Conservation (phyloP, 768 basidiomycete species). For the Ramaria sp. region DNA sequence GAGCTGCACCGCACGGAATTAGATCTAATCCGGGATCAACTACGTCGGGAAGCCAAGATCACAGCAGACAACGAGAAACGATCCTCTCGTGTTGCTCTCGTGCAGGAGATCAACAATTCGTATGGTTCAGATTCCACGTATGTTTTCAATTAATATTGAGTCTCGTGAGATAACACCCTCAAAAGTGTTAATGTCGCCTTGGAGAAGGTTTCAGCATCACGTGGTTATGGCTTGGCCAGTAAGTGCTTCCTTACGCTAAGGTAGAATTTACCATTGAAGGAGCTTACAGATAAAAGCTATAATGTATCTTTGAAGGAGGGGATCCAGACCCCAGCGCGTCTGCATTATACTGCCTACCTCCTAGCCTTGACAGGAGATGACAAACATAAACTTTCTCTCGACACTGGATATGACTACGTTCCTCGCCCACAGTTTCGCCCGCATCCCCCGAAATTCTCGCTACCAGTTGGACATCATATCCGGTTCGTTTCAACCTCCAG, state of each 20-base stretch:
- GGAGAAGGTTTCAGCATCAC: not conserved
- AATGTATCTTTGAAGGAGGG: not conserved
- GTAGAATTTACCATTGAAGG: not conserved
- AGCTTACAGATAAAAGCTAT: not conserved
- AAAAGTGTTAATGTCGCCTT: not conserved
- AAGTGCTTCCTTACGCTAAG: not conserved
- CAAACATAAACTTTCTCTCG: constrained; percentile 23
- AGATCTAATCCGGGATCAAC: not conserved
- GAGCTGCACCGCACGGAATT: not conserved
- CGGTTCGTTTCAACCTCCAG: constrained; percentile 16
- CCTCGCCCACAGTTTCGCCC: constrained; percentile 18
- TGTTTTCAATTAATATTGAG: not conserved
- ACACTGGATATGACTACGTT: constrained; percentile 18
- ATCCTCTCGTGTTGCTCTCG: not conserved
- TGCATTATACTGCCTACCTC: constrained; percentile 23
- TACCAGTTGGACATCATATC: constrained; percentile 21
- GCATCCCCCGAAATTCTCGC: constrained; percentile 13
- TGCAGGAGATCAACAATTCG: not conserved
- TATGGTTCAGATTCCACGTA: not conserved
- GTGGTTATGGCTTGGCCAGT: not conserved
- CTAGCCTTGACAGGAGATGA: constrained; percentile 28
- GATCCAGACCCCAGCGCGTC: not conserved
- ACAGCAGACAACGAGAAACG: not conserved
- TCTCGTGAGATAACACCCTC: not conserved
- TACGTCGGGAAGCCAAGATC: not conserved